Conservation (phyloP, 2,329 filamentous ascomycete species). For the Colletotrichum coccodes region DNA sequence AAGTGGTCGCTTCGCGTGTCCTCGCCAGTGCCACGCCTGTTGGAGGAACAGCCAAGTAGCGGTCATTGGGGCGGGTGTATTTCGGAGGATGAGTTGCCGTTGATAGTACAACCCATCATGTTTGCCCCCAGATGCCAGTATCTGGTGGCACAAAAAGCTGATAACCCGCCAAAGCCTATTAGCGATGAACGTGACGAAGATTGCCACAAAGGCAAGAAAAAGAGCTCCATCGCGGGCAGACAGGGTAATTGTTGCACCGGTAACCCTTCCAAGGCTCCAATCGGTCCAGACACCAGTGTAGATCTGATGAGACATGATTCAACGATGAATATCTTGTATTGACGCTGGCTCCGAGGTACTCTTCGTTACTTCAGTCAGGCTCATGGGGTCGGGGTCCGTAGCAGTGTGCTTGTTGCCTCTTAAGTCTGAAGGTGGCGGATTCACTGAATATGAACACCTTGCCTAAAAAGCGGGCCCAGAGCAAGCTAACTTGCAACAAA, state of each 20-base stretch:
- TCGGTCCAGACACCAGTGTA: slow-evolving; percentile 45
- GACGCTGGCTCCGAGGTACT: background rate
- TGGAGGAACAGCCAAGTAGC: slow-evolving; percentile 19
- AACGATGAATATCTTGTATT: too few species aligned
- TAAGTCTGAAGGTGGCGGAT: background rate
- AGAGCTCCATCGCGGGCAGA: slow-evolving; percentile 40
- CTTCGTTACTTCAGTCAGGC: background rate
- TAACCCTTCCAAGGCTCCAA: slow-evolving; percentile 42
- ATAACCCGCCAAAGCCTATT: slow-evolving; percentile 36
- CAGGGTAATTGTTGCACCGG: slow-evolving; percentile 45
- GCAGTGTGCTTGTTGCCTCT: too few species aligned
- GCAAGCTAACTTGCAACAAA: background rate
- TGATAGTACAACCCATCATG: slow-evolving; percentile 40
- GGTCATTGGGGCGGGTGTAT: slow-evolving; percentile 21
- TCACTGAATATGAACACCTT: background rate
- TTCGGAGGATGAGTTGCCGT: slow-evolving; percentile 37
- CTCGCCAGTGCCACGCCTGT: slow-evolving; percentile 32
- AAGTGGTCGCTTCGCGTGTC: background rate
- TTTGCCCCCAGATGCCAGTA: slow-evolving; percentile 29
- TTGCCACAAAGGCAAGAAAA: slow-evolving; percentile 45
- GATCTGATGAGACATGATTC: slow-evolving; percentile 23
- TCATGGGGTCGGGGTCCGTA: background rate
- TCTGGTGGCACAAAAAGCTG: slow-evolving; percentile 35
- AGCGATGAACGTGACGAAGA: slow-evolving; percentile 41
- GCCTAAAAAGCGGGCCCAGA: background rate